Evolutionary conservation across 176 grass and related monocot genomes (phyloP).

Genomic region (Puccinellia tenuiflora): DNA sequence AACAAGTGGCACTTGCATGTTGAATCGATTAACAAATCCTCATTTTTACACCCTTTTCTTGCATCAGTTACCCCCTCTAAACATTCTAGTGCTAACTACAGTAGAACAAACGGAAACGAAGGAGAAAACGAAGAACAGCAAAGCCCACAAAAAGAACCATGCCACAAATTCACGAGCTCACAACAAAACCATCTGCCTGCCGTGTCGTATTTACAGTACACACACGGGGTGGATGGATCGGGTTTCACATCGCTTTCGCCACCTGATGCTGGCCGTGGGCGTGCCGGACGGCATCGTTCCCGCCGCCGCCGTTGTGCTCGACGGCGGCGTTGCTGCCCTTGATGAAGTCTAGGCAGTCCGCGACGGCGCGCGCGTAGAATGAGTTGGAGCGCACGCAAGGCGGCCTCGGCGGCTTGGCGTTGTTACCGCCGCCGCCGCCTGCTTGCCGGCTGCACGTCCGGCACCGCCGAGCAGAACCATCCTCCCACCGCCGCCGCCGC

Average conservation of each 20-base stretch:
- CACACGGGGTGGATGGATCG: neutral
- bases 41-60: neutral
- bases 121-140: neutral
- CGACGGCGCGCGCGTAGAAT: conserved; percentile 48
- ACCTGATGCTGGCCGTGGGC: neutral
- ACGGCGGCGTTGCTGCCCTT: conserved; percentile 41
- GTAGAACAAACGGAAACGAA: neutral
- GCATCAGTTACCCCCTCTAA: neutral
- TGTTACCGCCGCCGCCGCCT: neutral
- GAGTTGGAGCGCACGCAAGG: conserved; percentile 53
- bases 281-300: neutral
- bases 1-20: neutral
- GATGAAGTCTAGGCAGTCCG: conserved; percentile 57
- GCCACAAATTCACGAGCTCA: neutral
- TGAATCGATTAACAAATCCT: neutral
- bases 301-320: neutral
- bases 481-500: neutral
- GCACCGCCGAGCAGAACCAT: neutral
- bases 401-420: neutral
- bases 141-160: neutral
- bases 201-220: conserved; percentile 17
- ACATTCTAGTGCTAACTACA: conserved; percentile 11
- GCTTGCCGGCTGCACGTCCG: neutral
- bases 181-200: neutral
- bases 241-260: neutral